Evolutionary conservation across 768 basidiomycete species (phyloP).

Genomic region (Neoboletus subvelutipes): DNA sequence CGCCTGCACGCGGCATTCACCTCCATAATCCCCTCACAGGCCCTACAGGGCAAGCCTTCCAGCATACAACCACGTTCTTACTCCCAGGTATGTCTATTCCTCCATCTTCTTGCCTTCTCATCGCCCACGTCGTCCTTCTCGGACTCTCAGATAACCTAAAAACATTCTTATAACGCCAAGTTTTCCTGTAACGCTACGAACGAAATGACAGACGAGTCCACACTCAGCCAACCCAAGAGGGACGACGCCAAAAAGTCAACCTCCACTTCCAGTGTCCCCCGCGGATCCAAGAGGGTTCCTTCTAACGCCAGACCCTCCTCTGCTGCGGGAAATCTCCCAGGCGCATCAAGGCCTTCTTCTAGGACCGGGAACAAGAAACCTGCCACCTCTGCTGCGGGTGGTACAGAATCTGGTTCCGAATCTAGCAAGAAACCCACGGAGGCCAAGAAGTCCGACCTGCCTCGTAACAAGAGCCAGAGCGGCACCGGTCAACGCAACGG

Average conservation of each 20-base stretch:
- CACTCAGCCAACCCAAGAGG: constrained; percentile 52
- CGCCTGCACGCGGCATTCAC: constrained; percentile 57
- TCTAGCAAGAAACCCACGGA: constrained; percentile 62
- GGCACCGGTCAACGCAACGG: constrained; percentile 45
- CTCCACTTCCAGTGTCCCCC: constrained; percentile 45
- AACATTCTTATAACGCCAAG: constrained; percentile 39
- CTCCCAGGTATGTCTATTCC: constrained; percentile 41
- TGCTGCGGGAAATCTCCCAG: constrained; percentile 42
- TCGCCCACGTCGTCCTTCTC: constrained; percentile 19
- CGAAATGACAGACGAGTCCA: constrained; percentile 85
- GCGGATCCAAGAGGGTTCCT: constrained; percentile 57
- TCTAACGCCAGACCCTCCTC: constrained; percentile 45
- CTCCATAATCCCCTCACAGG: constrained; percentile 67
- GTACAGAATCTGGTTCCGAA: constrained; percentile 70
- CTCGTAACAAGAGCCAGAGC: constrained; percentile 55
- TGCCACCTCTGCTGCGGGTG: constrained; percentile 35
- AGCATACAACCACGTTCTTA: constrained; percentile 42
- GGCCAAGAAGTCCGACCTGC: constrained; percentile 47
- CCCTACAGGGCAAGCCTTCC: constrained; percentile 87
- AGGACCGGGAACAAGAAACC: constrained; percentile 65
- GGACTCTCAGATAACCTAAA: constrained; percentile 47
- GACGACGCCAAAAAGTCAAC: constrained; percentile 66
- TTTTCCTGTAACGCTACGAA: constrained; percentile 62
- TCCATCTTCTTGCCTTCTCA: constrained; percentile 9
- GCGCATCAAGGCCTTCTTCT: constrained; percentile 59